Evolutionary conservation across 192 early-diverging fungal genomes (phyloP).

Genomic region (Haplosporangium gracile): DNA sequence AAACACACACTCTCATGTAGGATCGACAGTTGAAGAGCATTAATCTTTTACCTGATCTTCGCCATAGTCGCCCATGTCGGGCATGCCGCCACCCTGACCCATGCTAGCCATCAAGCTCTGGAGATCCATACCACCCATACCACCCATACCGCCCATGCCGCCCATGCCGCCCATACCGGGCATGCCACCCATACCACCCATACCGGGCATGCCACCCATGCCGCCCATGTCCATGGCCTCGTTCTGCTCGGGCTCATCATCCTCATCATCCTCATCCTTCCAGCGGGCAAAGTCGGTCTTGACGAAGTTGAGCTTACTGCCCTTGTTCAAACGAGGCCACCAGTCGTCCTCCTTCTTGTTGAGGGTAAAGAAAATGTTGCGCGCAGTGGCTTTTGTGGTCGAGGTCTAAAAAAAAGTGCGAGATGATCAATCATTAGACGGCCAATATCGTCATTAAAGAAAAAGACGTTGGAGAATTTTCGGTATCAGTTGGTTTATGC

Average conservation of each 20-base stretch:
- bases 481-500: neutral
- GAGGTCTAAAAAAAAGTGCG: constrained; percentile 62
- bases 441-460: neutral
- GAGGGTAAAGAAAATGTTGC: constrained; percentile 76
- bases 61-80: constrained; percentile 8
- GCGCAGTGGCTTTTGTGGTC: constrained; percentile 73
- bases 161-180: constrained; percentile 61
- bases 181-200: constrained; percentile 73
- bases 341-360: constrained; percentile 81
- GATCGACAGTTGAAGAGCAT: neutral
- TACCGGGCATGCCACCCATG: constrained; percentile 77
- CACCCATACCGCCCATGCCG: constrained; percentile 34
- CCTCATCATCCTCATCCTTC: constrained; percentile 96
- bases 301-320: constrained; percentile 74
- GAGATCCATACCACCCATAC: constrained; percentile 27
- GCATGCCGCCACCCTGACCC: constrained; percentile 25
- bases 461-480: neutral
- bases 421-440: neutral
- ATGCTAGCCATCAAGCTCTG: constrained; percentile 35
- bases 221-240: constrained; percentile 61
- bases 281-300: constrained; percentile 94
- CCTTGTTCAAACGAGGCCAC: constrained; percentile 91
- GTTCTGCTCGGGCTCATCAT: constrained; percentile 58
- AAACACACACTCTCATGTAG: neutral
- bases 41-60: constrained; percentile 21